Conservation (phyloP, 1,284 basidiomycete species). For the Phlebopus sp. region DNA sequence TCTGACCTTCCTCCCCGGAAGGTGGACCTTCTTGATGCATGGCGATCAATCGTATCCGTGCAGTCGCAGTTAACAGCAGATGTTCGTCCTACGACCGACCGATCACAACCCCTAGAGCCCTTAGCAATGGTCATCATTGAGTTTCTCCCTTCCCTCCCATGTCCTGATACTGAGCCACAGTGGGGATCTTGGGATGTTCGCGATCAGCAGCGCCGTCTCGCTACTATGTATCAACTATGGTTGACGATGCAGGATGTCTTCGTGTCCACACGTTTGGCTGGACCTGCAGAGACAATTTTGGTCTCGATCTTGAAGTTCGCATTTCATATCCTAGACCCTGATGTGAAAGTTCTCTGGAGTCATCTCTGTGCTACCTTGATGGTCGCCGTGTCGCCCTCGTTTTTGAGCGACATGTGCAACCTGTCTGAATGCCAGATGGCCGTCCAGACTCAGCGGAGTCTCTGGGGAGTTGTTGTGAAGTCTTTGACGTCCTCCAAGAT, state of each 20-base stretch:
- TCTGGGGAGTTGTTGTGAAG: slow-evolving; percentile 34
- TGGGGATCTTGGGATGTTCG: slow-evolving; percentile 28
- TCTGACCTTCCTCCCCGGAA: slow-evolving; percentile 23
- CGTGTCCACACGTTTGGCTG: slow-evolving; percentile 34
- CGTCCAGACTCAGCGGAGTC: slow-evolving; percentile 24
- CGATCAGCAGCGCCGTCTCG: slow-evolving; percentile 38
- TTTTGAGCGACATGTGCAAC: slow-evolving; percentile 17
- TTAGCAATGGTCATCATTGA: slow-evolving; percentile 21
- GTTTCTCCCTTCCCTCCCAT: slow-evolving; percentile 21
- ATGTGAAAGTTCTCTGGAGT: slow-evolving; percentile 43
- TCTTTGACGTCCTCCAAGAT: slow-evolving; percentile 14
- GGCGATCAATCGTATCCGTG: slow-evolving; percentile 53
- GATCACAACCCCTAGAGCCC: slow-evolving; percentile 30
- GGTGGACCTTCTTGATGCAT: slow-evolving; percentile 40
- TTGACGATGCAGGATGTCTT: slow-evolving; percentile 47
- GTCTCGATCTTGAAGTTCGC: slow-evolving; percentile 38
- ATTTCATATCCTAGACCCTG: slow-evolving; percentile 37
- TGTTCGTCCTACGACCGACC: slow-evolving; percentile 33
- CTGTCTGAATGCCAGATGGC: slow-evolving; percentile 11
- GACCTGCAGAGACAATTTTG: slow-evolving; percentile 44
- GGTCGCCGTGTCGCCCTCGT: slow-evolving; percentile 22
- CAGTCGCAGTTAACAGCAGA: slow-evolving; percentile 43
- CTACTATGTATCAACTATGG: slow-evolving; percentile 46
- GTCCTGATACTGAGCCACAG: slow-evolving; percentile 8
- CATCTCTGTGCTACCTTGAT: slow-evolving; percentile 45